A percentile compares a stretch with the other conserved stretches of the same genome.
phyloP scores from a whole-genome alignment of 2,329 filamentous ascomycete genomes.

The Nothophoma quercina region DNA sequence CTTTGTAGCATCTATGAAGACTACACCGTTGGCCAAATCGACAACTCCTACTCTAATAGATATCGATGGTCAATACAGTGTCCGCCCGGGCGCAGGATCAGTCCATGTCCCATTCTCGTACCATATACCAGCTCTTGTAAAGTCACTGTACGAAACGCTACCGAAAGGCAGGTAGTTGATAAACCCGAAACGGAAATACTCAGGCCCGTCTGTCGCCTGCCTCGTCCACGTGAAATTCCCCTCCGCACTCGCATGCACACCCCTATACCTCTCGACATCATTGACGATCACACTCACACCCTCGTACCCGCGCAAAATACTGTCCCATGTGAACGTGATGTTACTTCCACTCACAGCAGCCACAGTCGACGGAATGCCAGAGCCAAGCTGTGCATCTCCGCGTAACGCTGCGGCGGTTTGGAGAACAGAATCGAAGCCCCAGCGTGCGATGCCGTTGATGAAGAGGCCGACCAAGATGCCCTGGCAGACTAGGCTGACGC shows the following conservation, averaged over 20 bases:
- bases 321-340: constrained; percentile 54
- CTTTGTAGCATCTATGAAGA: too few species aligned
- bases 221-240: constrained; percentile 66
- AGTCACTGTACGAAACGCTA: constrained; percentile 41
- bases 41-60: too few species aligned
- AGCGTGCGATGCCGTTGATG: constrained; percentile 90
- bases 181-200: constrained; percentile 49
- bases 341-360: constrained; percentile 53
- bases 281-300: constrained; percentile 86
- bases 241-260: constrained; percentile 63
- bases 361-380: constrained; percentile 61
- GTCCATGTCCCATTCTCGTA: constrained; percentile 41
- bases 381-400: constrained; percentile 60
- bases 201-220: constrained; percentile 39
- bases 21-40: too few species aligned
- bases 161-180: constrained; percentile 43
- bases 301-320: constrained; percentile 63
- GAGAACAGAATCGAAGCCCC: constrained; percentile 89
- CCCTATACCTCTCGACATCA: constrained; percentile 79
- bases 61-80: constrained; percentile 17
- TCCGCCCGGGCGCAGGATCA: constrained; percentile 15
- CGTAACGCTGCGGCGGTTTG: constrained; percentile 78
- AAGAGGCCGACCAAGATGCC: constrained; percentile 90
- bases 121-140: constrained; percentile 45
- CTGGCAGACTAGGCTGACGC: constrained; percentile 86